Conservation (phyloP, 306 rosid species). For the Myrica gale region DNA sequence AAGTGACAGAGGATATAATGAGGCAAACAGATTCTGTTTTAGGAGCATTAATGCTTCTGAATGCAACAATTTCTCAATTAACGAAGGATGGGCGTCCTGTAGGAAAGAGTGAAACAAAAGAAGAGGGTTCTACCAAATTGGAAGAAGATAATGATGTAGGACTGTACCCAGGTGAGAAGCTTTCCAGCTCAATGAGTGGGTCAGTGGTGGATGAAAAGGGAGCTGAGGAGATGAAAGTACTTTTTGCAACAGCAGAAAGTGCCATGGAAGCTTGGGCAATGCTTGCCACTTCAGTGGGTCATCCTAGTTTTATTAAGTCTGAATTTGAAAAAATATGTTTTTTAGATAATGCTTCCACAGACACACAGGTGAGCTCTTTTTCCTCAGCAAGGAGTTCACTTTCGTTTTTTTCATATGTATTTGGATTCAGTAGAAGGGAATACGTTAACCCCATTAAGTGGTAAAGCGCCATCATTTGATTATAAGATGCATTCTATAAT, state of each 20-base stretch:
- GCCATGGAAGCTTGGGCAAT: slow-evolving; percentile 99
- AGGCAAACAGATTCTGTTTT: slow-evolving; percentile 89
- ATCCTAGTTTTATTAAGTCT: slow-evolving; percentile 88
- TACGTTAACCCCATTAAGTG: slow-evolving; percentile 14
- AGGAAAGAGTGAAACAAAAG: slow-evolving; percentile 43
- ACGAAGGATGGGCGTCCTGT: slow-evolving; percentile 46
- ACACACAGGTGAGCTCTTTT: slow-evolving; percentile 69
- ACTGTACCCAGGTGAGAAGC: slow-evolving; percentile 32
- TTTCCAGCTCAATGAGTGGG: slow-evolving; percentile 42
- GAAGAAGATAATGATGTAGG: slow-evolving; percentile 30
- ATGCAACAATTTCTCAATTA: slow-evolving; percentile 71
- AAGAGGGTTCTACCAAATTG: slow-evolving; percentile 35
- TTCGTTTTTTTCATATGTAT: slow-evolving; percentile 13
- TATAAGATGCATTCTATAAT: slow-evolving; percentile 25
- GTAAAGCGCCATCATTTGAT: slow-evolving; percentile 8
- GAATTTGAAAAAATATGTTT: slow-evolving; percentile 93
- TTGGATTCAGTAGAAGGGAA: slow-evolving; percentile 1
- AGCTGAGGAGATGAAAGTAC: slow-evolving; percentile 78
- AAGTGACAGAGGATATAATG: slow-evolving; percentile 65
- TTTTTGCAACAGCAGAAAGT: slow-evolving; percentile 87
- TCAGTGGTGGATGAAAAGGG: slow-evolving; percentile 53
- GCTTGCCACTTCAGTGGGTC: slow-evolving; percentile 93
- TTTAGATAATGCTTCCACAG: slow-evolving; percentile 75
- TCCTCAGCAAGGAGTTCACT: slow-evolving; percentile 25
- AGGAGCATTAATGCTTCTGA: slow-evolving; percentile 85